Conservation (phyloP, 1,284 basidiomycete species). For the Xerocomus minutiporus region DNA sequence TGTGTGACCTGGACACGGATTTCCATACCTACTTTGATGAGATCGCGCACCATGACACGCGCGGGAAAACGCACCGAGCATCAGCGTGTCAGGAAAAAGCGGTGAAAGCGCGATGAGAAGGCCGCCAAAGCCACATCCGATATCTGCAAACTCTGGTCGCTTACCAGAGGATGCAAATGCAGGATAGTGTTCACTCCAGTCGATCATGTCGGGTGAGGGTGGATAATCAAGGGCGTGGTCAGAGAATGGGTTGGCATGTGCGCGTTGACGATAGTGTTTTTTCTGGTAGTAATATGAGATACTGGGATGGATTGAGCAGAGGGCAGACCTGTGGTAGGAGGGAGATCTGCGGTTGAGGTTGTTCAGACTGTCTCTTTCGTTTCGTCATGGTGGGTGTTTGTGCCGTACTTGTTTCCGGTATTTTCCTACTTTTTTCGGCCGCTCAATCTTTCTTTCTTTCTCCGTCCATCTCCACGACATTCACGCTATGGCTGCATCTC, state of each 20-base stretch:
- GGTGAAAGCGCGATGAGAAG: slow-evolving; percentile 89
- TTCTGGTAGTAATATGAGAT: slow-evolving; percentile 51
- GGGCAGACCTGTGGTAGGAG: slow-evolving; percentile 29
- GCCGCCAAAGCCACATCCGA: slow-evolving; percentile 98
- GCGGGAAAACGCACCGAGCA: slow-evolving; percentile 71
- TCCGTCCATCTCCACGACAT: background rate
- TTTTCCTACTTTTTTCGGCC: slow-evolving; percentile 19
- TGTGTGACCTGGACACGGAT: slow-evolving; percentile 96
- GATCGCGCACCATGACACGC: background rate
- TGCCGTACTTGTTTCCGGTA: slow-evolving; percentile 17
- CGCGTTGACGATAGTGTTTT: slow-evolving; percentile 94
- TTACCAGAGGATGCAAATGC: slow-evolving; percentile 55
- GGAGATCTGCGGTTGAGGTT: background rate
- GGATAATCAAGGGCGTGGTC: slow-evolving; percentile 95
- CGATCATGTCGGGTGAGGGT: slow-evolving; percentile 69
- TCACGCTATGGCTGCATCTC: slow-evolving; percentile 25
- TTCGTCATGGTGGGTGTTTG: slow-evolving; percentile 21
- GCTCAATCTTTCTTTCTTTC: slow-evolving; percentile 1
- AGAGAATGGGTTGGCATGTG: slow-evolving; percentile 97
- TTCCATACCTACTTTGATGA: slow-evolving; percentile 73
- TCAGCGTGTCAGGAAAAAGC: slow-evolving; percentile 86
- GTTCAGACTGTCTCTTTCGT: slow-evolving; percentile 23
- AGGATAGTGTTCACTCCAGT: slow-evolving; percentile 88
- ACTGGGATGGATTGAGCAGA: no score
- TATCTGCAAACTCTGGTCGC: slow-evolving; percentile 90